phyloP scores from a whole-genome alignment of 1,284 basidiomycete species.

The Pseudozyma sp. region DNA sequence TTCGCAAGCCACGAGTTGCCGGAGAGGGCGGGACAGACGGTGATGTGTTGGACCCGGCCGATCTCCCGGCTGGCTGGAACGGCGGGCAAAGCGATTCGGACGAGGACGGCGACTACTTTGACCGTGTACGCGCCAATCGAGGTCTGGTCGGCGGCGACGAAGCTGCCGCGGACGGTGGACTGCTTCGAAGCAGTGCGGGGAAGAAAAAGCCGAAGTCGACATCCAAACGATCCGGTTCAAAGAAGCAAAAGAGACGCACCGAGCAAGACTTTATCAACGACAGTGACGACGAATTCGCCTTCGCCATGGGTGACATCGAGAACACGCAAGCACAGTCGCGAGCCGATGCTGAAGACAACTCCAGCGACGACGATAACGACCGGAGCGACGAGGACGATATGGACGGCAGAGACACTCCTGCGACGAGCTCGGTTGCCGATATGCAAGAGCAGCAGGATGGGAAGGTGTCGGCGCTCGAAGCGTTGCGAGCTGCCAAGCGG shows the following conservation, averaged over 20 bases:
- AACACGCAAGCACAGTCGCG: slow-evolving; percentile 9
- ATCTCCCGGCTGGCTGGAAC: slow-evolving; percentile 38
- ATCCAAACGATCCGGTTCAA: slow-evolving; percentile 9
- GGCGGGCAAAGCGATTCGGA: slow-evolving; percentile 44
- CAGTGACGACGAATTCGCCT: slow-evolving; percentile 63
- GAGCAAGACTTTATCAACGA: slow-evolving; percentile 63
- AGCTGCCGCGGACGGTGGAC: slow-evolving; percentile 28
- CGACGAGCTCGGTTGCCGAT: slow-evolving; percentile 35
- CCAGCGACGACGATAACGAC: slow-evolving; percentile 7
- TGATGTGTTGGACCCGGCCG: slow-evolving; percentile 20
- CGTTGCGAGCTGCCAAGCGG: slow-evolving; percentile 32
- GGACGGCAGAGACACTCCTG: slow-evolving; percentile 28
- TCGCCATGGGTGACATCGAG: slow-evolving; percentile 35
- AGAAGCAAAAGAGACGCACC: slow-evolving; percentile 39
- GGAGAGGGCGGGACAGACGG: slow-evolving; percentile 3
- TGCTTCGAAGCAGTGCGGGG: slow-evolving; percentile 26
- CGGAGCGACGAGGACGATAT: slow-evolving; percentile 11
- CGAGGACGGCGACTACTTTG: slow-evolving; percentile 48
- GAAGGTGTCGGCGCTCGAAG: slow-evolving; percentile 27
- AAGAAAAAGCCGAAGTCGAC: slow-evolving; percentile 18
- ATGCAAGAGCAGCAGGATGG: slow-evolving; percentile 17
- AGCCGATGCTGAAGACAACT: slow-evolving; percentile 1
- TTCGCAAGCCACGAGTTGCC: slow-evolving; percentile 41
- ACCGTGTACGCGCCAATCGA: slow-evolving; percentile 31
- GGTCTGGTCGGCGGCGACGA: slow-evolving; percentile 13